Base-by-base conservation (phyloP, 164 flowering plant genomes). In the Vitis cinerea region DNA sequence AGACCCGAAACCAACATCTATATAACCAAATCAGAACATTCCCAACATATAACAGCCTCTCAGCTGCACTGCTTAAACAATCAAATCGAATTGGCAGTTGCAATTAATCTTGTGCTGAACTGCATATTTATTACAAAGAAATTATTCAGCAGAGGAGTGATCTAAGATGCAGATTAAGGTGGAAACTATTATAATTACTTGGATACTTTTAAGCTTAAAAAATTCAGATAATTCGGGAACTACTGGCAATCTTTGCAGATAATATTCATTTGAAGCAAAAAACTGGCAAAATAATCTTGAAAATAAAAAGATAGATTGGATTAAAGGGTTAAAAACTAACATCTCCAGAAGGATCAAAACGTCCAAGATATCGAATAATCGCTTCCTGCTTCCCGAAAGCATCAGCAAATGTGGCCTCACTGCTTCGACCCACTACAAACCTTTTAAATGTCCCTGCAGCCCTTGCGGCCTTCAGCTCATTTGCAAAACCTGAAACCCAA, bases 321-420 rank as follows among this genome's bases (percentile, higher is more conserved):
- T 49, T 50, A 12, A 14, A 64, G 31, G 44, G 13, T 37, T 37
- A 50, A 37, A 60, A 70, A 69, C 65, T 50, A 73, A 93, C 99
- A 86, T 93, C 93, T 76, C 99, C 99, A 50, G 87, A 81, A 30
- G 88, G 75, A 87, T 93, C 98, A 59, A 83, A 75, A 51, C 78
- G 82, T n/a, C 89, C 95, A 13, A 93, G 92, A 80, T 70, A 83
- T 27, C 97, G 87, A 76, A 93, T 74, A 55, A 95, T 87, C 0
- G 88, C 88, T 78, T 95, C 97, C 66, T 89, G 92, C 82, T 93
- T 95, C 84, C 81, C 91, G n/a, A 93, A 93, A 64, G 97, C 88
- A 67, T 87, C 96, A 0, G 87, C 69, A 64, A 90, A 88, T 13
- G 94, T 91, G 0, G 93, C 93, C 56, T 83, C 91, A 37, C 97